These are phyloP conservation scores for Geotrichum citri-aurantii DNA, from an alignment of 1,139 yeast species.

Conservation along the genomic window DNA sequence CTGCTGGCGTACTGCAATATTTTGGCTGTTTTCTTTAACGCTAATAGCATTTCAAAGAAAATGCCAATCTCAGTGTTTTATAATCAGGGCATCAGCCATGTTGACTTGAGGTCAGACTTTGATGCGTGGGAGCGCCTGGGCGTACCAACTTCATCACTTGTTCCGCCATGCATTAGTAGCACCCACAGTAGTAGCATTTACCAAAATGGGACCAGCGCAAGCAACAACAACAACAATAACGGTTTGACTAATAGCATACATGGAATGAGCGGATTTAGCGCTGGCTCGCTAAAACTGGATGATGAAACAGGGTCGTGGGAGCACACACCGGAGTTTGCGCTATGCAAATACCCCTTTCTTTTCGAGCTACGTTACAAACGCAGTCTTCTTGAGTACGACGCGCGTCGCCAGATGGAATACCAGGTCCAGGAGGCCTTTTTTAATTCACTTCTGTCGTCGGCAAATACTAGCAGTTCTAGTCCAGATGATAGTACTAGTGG, in stretches of 20 bases:
- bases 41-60: conserved; percentile 43
- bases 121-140: conserved; percentile 62
- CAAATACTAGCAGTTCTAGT: background rate
- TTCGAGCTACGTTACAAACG: conserved; percentile 45
- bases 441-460: conserved; percentile 43
- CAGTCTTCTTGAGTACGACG: conserved; percentile 66
- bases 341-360: conserved; percentile 80
- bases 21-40: conserved; percentile 49
- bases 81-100: conserved; percentile 73
- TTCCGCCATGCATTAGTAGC: background rate
- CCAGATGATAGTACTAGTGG: background rate
- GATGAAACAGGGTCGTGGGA: conserved; percentile 6
- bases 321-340: conserved; percentile 25
- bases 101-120: conserved; percentile 71
- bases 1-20: conserved; percentile 59
- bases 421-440: conserved; percentile 89
- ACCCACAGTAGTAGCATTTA: background rate
- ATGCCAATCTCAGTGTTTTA: conserved; percentile 59
- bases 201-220: background rate
- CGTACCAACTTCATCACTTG: conserved; percentile 15
- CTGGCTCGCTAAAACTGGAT: conserved; percentile 11
- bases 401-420: conserved; percentile 69
- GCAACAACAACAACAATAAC: background rate
- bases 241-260: background rate
- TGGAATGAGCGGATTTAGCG: background rate